These are phyloP conservation scores for Tanacetum coccineum DNA, from an alignment of 129 eudicot species.

Conservation along the genomic window DNA sequence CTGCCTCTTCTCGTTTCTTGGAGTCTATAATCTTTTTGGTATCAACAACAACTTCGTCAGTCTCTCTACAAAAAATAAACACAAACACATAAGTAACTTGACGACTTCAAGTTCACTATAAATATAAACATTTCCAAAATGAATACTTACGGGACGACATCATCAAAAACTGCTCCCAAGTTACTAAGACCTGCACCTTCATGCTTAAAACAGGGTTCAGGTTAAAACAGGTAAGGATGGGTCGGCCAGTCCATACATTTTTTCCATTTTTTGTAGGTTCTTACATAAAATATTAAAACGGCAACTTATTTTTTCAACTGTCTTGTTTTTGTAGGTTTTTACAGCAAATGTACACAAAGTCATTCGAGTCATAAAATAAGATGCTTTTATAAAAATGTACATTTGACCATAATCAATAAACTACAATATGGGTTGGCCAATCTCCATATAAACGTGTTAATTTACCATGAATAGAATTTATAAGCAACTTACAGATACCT, in stretches of 20 bases:
- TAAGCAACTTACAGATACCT: constrained; percentile 74
- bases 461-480: background rate
- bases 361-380: too few relatives aligned
- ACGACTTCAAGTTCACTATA: too few relatives aligned
- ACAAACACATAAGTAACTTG: background rate
- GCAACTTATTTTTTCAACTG: too few relatives aligned
- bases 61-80: constrained; percentile 33
- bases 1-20: constrained; percentile 58
- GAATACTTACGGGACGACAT: constrained; percentile 47
- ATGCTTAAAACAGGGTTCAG: too few relatives aligned
- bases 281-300: too few relatives aligned
- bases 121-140: background rate
- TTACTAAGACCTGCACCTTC: constrained; percentile 94
- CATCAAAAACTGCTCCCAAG: constrained; percentile 79
- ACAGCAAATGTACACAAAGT: too few relatives aligned
- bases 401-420: too few relatives aligned
- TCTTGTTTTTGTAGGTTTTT: too few relatives aligned
- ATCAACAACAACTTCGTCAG: constrained; percentile 55
- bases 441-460: background rate
- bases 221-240: too few relatives aligned
- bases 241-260: too few relatives aligned
- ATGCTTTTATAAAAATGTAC: too few relatives aligned
- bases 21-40: constrained; percentile 48
- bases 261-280: too few relatives aligned
- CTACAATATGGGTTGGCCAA: background rate